Evolutionary conservation across 352 stramenopile genomes (phyloP), one percentile per base, ranked within the genome.

Genomic region (Phytopythium vexans): DNA sequence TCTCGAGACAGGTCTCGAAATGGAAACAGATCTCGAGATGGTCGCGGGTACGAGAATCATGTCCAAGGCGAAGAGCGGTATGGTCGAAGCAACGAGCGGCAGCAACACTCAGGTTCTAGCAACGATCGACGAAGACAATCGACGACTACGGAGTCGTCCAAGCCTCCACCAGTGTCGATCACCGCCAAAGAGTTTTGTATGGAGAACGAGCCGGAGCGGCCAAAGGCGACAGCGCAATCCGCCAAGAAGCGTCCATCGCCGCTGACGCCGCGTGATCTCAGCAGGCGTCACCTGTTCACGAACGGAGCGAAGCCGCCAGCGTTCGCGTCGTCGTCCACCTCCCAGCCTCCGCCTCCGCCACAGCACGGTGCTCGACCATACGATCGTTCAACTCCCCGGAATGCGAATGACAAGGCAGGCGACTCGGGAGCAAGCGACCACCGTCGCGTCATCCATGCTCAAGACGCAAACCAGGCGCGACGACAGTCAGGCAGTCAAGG

Each of bases 151-250:
- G n/a, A 56, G 3, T 31, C 48, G 21, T 57, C 14, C 21, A 41
- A 59, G 7, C 39, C 54, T 2, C 62, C 52, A 27, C 60, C 61
- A 46, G 21, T 27, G 21, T 83, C 75, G 14, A 77, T 83, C 44
- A 83, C 68, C 9, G 62, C 74, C 8, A 86, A 83, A 36, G 68
- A 83, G 43, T 82, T 80, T 40, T 82, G 70, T 37, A 66, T 80
- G 54, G 65, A 46, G 16, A 86, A 78, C 52, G 75, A 86, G 43
- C 70, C 70, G 6, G 32, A 33, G 8, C 55, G 49, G 52, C 52
- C 48, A 2, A 37, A 35, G 2, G 38, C 48, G 3, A 42, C 21
- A 54, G 21, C 48, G 14, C 4, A 44, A 44, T n/a, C 36, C 48
- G 6, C 48, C 12, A 3, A 27, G 21, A 27, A 27, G 21, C 21